A percentile compares a stretch with the other conserved stretches of the same genome.
Evolutionary conservation across 495 filamentous ascomycete species (phyloP).

Genomic region (Penicillium parvum): DNA sequence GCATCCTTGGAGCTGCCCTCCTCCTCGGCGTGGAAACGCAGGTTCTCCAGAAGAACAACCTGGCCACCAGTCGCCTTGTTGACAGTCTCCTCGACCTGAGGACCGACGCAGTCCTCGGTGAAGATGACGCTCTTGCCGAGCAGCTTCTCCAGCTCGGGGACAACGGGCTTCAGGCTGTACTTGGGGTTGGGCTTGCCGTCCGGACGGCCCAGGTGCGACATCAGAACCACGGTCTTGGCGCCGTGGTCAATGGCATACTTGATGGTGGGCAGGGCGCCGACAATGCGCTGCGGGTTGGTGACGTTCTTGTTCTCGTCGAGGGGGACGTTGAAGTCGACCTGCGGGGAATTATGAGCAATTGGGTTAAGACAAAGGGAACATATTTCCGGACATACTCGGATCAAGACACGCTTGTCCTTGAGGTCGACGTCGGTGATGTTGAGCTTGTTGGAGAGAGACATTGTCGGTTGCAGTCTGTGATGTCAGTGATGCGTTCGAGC

Average conservation of each 20-base stretch:
- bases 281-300: slow-evolving; percentile 97
- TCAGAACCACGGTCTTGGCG: slow-evolving; percentile 92
- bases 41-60: slow-evolving; percentile 91
- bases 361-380: not conserved
- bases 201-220: slow-evolving; percentile 97
- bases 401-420: slow-evolving; percentile 95
- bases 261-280: slow-evolving; percentile 94
- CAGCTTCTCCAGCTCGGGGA: slow-evolving; percentile 85
- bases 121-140: slow-evolving; percentile 80
- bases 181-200: slow-evolving; percentile 85
- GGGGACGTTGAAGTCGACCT: slow-evolving; percentile 99
- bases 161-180: slow-evolving; percentile 91
- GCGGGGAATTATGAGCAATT: slow-evolving; percentile 14
- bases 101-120: slow-evolving; percentile 85
- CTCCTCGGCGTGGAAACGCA: slow-evolving; percentile 96
- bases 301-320: slow-evolving; percentile 87
- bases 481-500: slow-evolving; percentile 5
- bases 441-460: slow-evolving; percentile 99
- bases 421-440: slow-evolving; percentile 93
- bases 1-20: slow-evolving; percentile 90
- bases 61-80: slow-evolving; percentile 78
- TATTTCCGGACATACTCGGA: slow-evolving; percentile 66
- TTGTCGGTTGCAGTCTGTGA: slow-evolving; percentile 41
- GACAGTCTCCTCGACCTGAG: slow-evolving; percentile 83
- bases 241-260: slow-evolving; percentile 93